Conservation (phyloP, 1,139 yeast species). For the Suhomyces kunorum region DNA sequence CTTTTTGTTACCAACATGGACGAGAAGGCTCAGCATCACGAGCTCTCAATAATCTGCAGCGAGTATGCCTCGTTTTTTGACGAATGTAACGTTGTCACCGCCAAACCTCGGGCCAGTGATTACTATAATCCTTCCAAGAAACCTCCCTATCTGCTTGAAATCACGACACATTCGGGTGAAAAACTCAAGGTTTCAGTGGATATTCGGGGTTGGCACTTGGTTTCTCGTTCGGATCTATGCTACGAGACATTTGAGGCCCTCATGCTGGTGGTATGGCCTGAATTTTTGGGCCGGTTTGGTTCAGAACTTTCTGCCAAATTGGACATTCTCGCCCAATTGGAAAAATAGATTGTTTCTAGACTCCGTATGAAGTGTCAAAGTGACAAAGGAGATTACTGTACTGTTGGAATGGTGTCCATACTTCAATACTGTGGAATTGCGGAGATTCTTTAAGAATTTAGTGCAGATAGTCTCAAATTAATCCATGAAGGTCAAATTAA, state of each 20-base stretch:
- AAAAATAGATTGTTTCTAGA: neutral
- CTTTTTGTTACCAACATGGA: conserved; percentile 15
- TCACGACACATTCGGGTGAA: conserved; percentile 25
- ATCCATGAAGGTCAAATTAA: neutral
- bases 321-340: neutral
- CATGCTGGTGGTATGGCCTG: conserved; percentile 18
- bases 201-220: conserved; percentile 37
- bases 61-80: conserved; percentile 36
- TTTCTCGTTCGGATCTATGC: conserved; percentile 3
- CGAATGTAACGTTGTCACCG: conserved; percentile 19
- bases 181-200: conserved; percentile 31
- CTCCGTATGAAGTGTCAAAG: no score
- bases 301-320: conserved; percentile 13
- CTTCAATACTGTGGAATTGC: no score
- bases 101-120: conserved; percentile 1
- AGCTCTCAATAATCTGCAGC: conserved; percentile 25
- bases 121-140: neutral
- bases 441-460: no score
- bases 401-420: no score
- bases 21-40: conserved; percentile 20
- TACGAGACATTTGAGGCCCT: conserved; percentile 28
- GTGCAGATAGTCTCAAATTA: neutral
- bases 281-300: conserved; percentile 12
- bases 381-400: no score
- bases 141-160: conserved; percentile 10